Percentiles rank a stretch among this genome's conserved stretches.
These are phyloP conservation scores for Byssochlamys sp. DNA, from an alignment of 2,329 filamentous ascomycete genomes.

Conservation along the genomic window DNA sequence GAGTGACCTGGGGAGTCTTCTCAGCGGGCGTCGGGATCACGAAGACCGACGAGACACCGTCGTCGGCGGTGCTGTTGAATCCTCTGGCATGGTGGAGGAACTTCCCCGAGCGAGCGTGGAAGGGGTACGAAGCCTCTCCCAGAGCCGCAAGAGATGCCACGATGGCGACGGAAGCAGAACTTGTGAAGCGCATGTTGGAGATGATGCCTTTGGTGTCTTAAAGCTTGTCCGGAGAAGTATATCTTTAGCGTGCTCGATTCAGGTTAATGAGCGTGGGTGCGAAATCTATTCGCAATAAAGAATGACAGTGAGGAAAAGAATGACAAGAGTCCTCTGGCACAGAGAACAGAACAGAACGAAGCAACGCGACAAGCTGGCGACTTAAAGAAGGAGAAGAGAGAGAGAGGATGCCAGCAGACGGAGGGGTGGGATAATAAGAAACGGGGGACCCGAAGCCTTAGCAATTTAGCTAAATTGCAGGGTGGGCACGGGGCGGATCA, in stretches of 20 bases:
- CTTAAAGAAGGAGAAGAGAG: constrained; percentile 9
- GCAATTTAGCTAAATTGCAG: not conserved
- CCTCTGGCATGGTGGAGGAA: constrained; percentile 12
- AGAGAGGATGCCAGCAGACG: constrained; percentile 6
- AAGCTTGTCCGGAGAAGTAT: constrained; percentile 3
- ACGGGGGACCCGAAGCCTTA: not conserved
- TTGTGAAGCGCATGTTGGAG: constrained; percentile 27
- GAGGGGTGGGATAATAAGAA: constrained; percentile 6
- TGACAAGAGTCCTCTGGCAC: constrained; percentile 9
- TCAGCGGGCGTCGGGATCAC: constrained; percentile 3
- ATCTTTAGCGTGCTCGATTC: constrained; percentile 1
- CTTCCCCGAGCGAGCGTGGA: constrained; percentile 1
- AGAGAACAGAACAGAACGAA: constrained; percentile 6
- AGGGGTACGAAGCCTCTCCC: constrained; percentile 23
- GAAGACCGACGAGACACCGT: constrained; percentile 9
- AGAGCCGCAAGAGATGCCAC: constrained; percentile 27
- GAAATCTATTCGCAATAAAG: constrained; percentile 30
- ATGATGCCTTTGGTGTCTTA: constrained; percentile 13
- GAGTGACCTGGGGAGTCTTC: constrained; percentile 5
- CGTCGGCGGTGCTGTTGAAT: constrained; percentile 13
- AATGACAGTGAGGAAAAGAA: constrained; percentile 9
- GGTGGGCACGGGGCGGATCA: not conserved
- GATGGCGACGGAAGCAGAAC: constrained; percentile 26
- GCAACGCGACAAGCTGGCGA: not conserved
- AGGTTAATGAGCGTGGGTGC: constrained; percentile 12